Conservation (phyloP, 2,329 filamentous ascomycete species). For the Calonectria pseudoturangicola region DNA sequence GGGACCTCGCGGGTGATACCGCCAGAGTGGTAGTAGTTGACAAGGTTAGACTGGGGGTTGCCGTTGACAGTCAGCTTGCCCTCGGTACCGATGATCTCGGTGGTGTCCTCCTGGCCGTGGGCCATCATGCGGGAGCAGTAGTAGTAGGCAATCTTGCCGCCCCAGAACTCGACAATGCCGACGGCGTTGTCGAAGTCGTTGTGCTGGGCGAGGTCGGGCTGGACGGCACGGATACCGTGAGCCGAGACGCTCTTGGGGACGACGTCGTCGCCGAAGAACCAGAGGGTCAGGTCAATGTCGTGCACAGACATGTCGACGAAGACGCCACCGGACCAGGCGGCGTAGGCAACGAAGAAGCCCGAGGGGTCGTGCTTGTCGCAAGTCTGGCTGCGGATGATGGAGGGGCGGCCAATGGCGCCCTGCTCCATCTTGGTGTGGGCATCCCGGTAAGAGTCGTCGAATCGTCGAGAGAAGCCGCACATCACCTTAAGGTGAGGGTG, state of each 20-base stretch:
- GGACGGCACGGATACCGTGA: conserved; percentile 55
- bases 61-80: conserved; percentile 78
- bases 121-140: conserved; percentile 81
- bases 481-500: conserved; percentile 74
- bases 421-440: conserved; percentile 70
- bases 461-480: conserved; percentile 64
- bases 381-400: conserved; percentile 78
- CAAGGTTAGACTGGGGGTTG: conserved; percentile 71
- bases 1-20: conserved; percentile 73
- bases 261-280: conserved; percentile 56
- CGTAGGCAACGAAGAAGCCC: conserved; percentile 81
- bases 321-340: conserved; percentile 77
- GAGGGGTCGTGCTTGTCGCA: conserved; percentile 79
- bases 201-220: conserved; percentile 53
- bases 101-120: conserved; percentile 79
- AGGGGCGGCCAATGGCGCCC: conserved; percentile 75
- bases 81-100: conserved; percentile 80
- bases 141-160: conserved; percentile 78
- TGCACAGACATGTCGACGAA: conserved; percentile 83
- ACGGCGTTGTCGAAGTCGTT: conserved; percentile 58
- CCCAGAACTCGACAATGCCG: conserved; percentile 79
- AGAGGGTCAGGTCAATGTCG: conserved; percentile 70
- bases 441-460: conserved; percentile 78
- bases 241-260: conserved; percentile 54
- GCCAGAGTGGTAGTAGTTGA: conserved; percentile 70